phyloP scores from a whole-genome alignment of 2,329 filamentous ascomycete species.

The Tolypocladium paradoxum region DNA sequence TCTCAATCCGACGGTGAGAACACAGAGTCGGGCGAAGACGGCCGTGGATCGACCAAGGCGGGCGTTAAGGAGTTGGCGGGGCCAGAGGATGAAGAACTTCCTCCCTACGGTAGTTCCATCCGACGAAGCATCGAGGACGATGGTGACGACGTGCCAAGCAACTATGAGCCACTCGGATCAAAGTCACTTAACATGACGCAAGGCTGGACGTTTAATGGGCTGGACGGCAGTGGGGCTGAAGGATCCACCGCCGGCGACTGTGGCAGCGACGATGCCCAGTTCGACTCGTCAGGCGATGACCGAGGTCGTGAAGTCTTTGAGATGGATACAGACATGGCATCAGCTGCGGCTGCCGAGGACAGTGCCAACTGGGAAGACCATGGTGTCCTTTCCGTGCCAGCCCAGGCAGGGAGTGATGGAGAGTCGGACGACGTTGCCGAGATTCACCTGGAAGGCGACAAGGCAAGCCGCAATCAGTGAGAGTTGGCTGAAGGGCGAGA shows the following conservation, averaged over 20 bases:
- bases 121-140: conserved; percentile 40
- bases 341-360: conserved; percentile 6
- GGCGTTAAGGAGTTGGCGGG: conserved; percentile 16
- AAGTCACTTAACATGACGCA: conserved; percentile 23
- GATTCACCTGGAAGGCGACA: conserved; percentile 35
- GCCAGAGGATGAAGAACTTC: conserved; percentile 18
- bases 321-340: conserved; percentile 20
- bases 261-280: conserved; percentile 32
- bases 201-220: conserved; percentile 35
- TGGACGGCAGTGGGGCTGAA: conserved; percentile 20
- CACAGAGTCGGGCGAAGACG: conserved; percentile 61
- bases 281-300: conserved; percentile 27
- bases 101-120: conserved; percentile 21
- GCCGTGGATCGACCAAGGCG: conserved; percentile 39
- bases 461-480: conserved; percentile 13
- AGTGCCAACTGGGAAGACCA: conserved; percentile 20
- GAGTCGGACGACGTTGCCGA: conserved; percentile 36
- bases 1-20: conserved; percentile 31
- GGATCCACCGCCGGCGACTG: conserved; percentile 24
- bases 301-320: conserved; percentile 14
- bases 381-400: conserved; percentile 28
- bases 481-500: neutral
- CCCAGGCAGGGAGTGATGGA: conserved; percentile 21
- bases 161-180: conserved; percentile 15
- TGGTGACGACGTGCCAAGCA: conserved; percentile 28